phyloP scores from a whole-genome alignment of 2,329 filamentous ascomycete species.

The Pseudocercospora vitis region DNA sequence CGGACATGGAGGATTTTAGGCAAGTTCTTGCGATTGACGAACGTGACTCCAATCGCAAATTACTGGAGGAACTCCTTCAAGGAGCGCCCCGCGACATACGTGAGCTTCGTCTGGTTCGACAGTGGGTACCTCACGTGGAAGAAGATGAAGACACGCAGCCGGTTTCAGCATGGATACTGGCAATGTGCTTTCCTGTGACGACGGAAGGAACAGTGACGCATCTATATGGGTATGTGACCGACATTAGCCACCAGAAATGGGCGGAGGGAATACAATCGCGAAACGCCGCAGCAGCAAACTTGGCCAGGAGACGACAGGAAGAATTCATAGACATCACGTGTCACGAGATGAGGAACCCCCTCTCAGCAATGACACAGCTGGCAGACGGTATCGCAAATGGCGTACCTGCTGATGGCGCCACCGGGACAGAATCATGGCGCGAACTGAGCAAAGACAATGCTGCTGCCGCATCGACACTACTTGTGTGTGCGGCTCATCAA shows the following conservation, averaged over 20 bases:
- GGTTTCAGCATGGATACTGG: slow-evolving; percentile 24
- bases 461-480: slow-evolving; percentile 35
- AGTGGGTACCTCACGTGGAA: slow-evolving; percentile 20
- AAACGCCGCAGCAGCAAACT: slow-evolving; percentile 19
- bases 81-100: slow-evolving; percentile 10
- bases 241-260: slow-evolving; percentile 36
- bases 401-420: slow-evolving; percentile 7
- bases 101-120: slow-evolving; percentile 24
- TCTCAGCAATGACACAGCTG: slow-evolving; percentile 46
- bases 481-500: slow-evolving; percentile 34
- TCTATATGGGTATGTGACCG: slow-evolving; percentile 28
- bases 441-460: slow-evolving; percentile 20
- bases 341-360: slow-evolving; percentile 40
- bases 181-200: slow-evolving; percentile 19
- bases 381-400: slow-evolving; percentile 42
- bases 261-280: slow-evolving; percentile 29
- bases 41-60: too few species aligned
- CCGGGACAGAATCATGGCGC: slow-evolving; percentile 3
- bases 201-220: slow-evolving; percentile 26
- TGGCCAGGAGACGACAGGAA: slow-evolving; percentile 34
- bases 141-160: slow-evolving; percentile 3
- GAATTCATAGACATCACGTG: slow-evolving; percentile 18
- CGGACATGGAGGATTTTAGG: too few species aligned
- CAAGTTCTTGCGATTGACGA: too few species aligned
- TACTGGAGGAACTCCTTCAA: slow-evolving; percentile 12